Base-by-base conservation (phyloP, 2,329 filamentous ascomycete species). In the Ceratocystis cubensis region DNA sequence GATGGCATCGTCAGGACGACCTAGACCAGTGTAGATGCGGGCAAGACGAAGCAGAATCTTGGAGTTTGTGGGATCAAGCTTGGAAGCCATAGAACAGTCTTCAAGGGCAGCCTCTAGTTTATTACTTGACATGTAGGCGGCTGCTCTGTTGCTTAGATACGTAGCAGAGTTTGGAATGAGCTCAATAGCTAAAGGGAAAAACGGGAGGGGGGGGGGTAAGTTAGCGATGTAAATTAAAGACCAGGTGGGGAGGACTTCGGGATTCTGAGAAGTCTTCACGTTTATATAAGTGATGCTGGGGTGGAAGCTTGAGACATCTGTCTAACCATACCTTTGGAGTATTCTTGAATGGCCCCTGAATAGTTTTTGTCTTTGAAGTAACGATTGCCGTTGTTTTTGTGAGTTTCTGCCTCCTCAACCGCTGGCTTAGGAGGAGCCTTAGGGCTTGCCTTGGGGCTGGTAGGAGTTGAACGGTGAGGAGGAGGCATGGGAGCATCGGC, bases 281-380 rank as follows among this genome's bases (percentile, higher is more conserved):
- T 15, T 25, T 56, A 5, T 1, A 56, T 1, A 25, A 15, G 50
- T 56, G 5, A n/a, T 61, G 64, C 50, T 53, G 57, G 61, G 37
- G 37, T 10, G 10, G 37, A 1, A 41, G 37, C 37, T 15, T 13
- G 13, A 41, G 37, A 3, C 37, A 41, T 15, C 13, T 68, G 66
- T 69, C 5, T 7, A 65, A 45, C 45, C 33, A 53, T 80, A 96
- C 93, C 93, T 84, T 96, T 96, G 71, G 89, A 90, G 76, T 97
- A 99, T 76, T 96, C 91, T 71, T 89, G 84, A 74, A 97, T 92
- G 28, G 94, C 93, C 74, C 88, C 88, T 69, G 81, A 78, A 75
- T 93, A 99, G 73, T 96, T 89, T 74, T 88, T 90, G 70, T 92
- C 89, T 80, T 96, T 97, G 83, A 96, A 99, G 74, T 90, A 93